These are phyloP conservation scores for Coemansia sp. DNA, from an alignment of 192 early-diverging fungal species.

Conservation along the genomic window DNA sequence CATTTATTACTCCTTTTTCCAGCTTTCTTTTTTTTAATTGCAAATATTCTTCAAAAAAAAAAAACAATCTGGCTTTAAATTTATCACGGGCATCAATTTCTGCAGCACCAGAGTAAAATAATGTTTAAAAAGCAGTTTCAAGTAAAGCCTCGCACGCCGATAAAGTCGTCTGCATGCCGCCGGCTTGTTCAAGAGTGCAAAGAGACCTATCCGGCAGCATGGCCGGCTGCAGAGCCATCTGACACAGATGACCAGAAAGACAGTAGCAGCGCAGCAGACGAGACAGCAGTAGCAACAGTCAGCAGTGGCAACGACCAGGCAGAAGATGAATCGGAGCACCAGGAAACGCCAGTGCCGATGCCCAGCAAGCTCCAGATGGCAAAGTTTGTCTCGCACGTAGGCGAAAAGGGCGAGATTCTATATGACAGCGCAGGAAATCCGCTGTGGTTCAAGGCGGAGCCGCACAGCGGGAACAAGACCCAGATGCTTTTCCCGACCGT, in stretches of 20 bases:
- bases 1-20: too few relatives aligned
- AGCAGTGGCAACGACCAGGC: conserved; percentile 13
- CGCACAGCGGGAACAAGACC: conserved; percentile 20
- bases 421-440: conserved; percentile 59
- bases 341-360: conserved; percentile 13
- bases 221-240: conserved; percentile 12
- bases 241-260: conserved; percentile 31
- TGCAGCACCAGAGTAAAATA: too few relatives aligned
- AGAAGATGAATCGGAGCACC: not conserved
- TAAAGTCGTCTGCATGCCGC: conserved; percentile 67
- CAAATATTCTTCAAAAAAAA: too few relatives aligned
- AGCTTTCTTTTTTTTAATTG: not conserved
- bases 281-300: conserved; percentile 23
- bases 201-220: conserved; percentile 44
- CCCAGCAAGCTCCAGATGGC: conserved; percentile 60
- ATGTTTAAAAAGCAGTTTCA: conserved; percentile 79
- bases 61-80: too few relatives aligned
- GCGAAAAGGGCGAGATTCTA: conserved; percentile 63
- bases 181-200: conserved; percentile 63
- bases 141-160: conserved; percentile 64
- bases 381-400: conserved; percentile 65
- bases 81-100: too few relatives aligned
- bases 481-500: conserved; percentile 65
- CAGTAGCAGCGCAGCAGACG: conserved; percentile 21
- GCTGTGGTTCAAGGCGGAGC: conserved; percentile 62